These are phyloP conservation scores for Suillus paluster DNA, from an alignment of 768 basidiomycete species.

Conservation along the genomic window DNA sequence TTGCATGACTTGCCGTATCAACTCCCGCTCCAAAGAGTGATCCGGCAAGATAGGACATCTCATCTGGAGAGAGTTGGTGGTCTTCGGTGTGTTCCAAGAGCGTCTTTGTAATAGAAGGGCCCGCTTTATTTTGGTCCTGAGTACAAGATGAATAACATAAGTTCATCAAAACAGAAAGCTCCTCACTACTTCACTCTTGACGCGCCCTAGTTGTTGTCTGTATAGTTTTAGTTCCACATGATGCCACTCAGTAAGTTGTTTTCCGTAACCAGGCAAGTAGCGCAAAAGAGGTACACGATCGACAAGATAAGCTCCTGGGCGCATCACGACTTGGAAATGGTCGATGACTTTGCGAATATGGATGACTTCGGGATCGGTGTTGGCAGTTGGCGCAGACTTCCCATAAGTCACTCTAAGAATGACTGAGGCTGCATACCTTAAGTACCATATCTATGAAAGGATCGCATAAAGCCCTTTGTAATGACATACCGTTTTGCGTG, in stretches of 20 bases:
- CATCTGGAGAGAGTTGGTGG: constrained; percentile 52
- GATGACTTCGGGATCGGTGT: constrained; percentile 16
- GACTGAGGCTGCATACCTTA: constrained; percentile 26
- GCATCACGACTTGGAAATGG: constrained; percentile 36
- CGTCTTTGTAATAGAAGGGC: constrained; percentile 50
- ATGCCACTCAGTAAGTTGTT: constrained; percentile 56
- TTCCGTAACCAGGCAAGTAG: constrained; percentile 60
- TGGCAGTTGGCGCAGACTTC: constrained; percentile 25
- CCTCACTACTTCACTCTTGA: constrained; percentile 45
- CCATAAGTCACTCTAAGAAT: constrained; percentile 31
- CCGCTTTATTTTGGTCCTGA: constrained; percentile 15
- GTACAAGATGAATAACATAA: not conserved
- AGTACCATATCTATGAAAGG: not conserved
- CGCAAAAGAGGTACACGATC: constrained; percentile 37
- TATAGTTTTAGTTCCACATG: constrained; percentile 53
- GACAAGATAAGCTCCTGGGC: constrained; percentile 35
- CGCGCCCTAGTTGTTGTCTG: constrained; percentile 46
- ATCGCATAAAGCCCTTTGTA: not conserved
- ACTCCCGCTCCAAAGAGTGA: constrained; percentile 63
- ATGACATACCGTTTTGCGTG: constrained; percentile 22
- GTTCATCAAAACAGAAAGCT: not conserved
- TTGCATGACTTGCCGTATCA: constrained; percentile 44
- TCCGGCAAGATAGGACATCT: constrained; percentile 63
- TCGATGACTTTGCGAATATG: constrained; percentile 21
- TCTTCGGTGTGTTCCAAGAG: constrained; percentile 53